Evolutionary conservation across 805 yeast genomes (phyloP).

Genomic region (Pichia cephalocereana): DNA sequence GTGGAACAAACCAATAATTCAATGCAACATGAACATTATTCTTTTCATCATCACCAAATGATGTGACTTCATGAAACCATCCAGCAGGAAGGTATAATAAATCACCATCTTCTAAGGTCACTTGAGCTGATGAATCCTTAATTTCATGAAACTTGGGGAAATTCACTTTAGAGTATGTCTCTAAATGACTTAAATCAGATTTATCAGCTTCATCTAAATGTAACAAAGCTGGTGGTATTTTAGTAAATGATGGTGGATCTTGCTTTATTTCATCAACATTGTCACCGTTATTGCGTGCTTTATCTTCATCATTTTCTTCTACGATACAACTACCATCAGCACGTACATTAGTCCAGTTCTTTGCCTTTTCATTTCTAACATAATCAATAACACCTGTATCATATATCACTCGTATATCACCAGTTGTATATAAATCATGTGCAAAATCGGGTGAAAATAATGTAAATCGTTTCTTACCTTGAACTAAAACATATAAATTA

Average conservation of each 20-base stretch:
- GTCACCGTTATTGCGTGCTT: slow-evolving; percentile 9
- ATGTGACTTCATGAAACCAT: slow-evolving; percentile 77
- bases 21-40: slow-evolving; percentile 47
- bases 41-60: slow-evolving; percentile 40
- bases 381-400: slow-evolving; percentile 65
- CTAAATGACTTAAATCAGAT: slow-evolving; percentile 11
- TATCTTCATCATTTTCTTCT: slow-evolving; percentile 19
- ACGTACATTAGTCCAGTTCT: slow-evolving; percentile 52
- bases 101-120: slow-evolving; percentile 50
- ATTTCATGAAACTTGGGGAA: slow-evolving; percentile 14
- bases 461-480: slow-evolving; percentile 60
- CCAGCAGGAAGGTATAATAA: slow-evolving; percentile 68
- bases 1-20: slow-evolving; percentile 72
- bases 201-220: slow-evolving; percentile 48
- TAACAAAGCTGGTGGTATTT: slow-evolving; percentile 51
- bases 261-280: slow-evolving; percentile 11
- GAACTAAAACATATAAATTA: slow-evolving; percentile 52
- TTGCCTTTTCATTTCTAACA: slow-evolving; percentile 41
- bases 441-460: slow-evolving; percentile 59
- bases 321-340: slow-evolving; percentile 51
- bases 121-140: slow-evolving; percentile 32
- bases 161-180: not conserved
- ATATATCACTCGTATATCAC: slow-evolving; percentile 42
- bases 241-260: slow-evolving; percentile 66
- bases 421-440: slow-evolving; percentile 50